Base-by-base conservation (phyloP, 306 rosid species). In the Glycyrrhiza uralensis region DNA sequence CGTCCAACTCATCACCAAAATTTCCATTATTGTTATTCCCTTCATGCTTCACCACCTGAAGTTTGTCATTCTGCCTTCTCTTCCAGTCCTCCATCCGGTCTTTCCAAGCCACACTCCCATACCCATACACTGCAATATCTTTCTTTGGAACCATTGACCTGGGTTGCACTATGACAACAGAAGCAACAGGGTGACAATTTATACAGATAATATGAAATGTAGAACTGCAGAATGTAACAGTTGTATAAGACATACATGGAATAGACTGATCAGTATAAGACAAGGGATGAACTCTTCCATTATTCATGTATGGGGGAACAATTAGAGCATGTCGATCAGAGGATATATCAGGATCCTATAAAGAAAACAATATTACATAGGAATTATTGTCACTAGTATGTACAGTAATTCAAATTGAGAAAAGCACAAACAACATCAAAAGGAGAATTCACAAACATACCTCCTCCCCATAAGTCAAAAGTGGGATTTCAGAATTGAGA, bases 31-130 rank as follows among this genome's bases (percentile, higher is more conserved):
- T 29, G 68, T 57, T 52, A 18, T 30, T 77, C 64, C 93, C 96
- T 56, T 82, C 82, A 72, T 84, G 93, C 77, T 84, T 84, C 46
- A 86, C 86, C 36, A 86, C 87, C 73, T 90, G 83, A 79, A 87
- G 91, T 58, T 76, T 90, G 13, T 87, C 91, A 75, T 72, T 82
- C 75, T 87, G 93, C 83, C 76, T 84, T 55, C 65, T 90, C 83
- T 80, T 90, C 96, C 96, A 90, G 23, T 84, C 91, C 23, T 90
- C 96, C 96, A 84, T 87, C 63, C 96, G 81, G 23, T 87, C 89
- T 74, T 86, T 90, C 96, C 96, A 90, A 11, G 88, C 89, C 38
- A 90, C 93, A 69, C 93, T 90, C 65, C 96, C 96, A 66, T 86
- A 87, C 38, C 96, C 93, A 75, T 90, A 90, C 28, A 84, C 85